Evolutionary conservation across 2,329 filamentous ascomycete genomes (phyloP), one percentile per base, ranked within the genome.

Genomic region (Neofusicoccum cordaticola): DNA sequence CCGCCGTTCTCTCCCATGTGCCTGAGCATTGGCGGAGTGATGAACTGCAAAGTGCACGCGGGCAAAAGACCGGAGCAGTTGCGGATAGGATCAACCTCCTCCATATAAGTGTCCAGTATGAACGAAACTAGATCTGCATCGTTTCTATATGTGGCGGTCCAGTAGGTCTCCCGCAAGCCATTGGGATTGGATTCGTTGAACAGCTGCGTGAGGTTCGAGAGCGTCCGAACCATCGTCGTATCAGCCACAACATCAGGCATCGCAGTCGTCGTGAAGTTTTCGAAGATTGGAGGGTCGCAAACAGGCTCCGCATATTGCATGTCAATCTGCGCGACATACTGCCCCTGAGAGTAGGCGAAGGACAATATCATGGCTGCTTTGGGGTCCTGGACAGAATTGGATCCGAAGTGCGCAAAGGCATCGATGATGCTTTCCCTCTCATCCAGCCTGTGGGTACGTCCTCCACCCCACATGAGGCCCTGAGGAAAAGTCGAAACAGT

Each of bases 111-210:
- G 57, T 71, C 67, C 4, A 68, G 68, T 35, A 69, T 68, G n/a
- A 67, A 61, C 7, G 62, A 69, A 4, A 67, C 63, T 9, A 75
- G 45, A 0, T 68, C 65, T 8, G 65, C 61, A 60, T 74, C 71
- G 82, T 73, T 65, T 61, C 72, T 75, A 51, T 69, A 69, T 1
- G 70, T 68, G 50, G 67, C 71, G 2, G 71, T 71, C 71, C 72
- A 74, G 63, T 72, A 76, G 0, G 66, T 68, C 44, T 76, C 66
- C 2, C 70, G 68, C 17, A 69, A 62, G 8, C 75, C 75, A 47
- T 71, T 69, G 0, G 76, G 77, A 51, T 76, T 77, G 37, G 69
- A 67, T 2, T 63, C 67, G 37, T 74, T 74, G 17, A 79, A 71
- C 60, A 78, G 71, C n/a, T 71, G 65, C 2, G 77, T 76, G 34